Conservation (phyloP, 345 rosid species). For the Excoecaria cochinchinensis region DNA sequence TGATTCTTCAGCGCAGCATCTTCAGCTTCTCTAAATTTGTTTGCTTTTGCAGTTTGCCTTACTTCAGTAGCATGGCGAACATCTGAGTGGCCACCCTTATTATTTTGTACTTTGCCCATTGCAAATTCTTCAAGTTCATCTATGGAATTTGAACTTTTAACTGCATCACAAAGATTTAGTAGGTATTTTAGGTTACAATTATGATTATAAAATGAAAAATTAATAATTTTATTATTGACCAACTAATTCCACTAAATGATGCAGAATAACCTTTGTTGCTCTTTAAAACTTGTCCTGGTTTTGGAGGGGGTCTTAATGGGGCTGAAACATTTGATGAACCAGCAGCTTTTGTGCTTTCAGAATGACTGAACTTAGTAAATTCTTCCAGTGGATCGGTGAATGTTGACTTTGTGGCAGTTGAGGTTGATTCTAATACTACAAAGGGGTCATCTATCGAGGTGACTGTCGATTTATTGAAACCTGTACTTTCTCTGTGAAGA, state of each 20-base stretch:
- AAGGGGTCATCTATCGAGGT: constrained; percentile 56
- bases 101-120: constrained; percentile 46
- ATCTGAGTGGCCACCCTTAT: constrained; percentile 27
- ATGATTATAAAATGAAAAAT: background rate
- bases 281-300: constrained; percentile 54
- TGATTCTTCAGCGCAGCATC: constrained; percentile 41
- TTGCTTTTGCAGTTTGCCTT: constrained; percentile 30
- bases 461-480: constrained; percentile 35
- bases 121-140: constrained; percentile 83
- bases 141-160: constrained; percentile 42
- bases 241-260: constrained; percentile 17
- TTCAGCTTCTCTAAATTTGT: constrained; percentile 58
- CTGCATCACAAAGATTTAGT: constrained; percentile 41
- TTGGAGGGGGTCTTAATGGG: constrained; percentile 65
- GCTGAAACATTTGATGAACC: constrained; percentile 34
- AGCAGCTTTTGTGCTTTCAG: constrained; percentile 32
- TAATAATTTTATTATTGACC: background rate
- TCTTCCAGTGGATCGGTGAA: constrained; percentile 60
- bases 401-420: constrained; percentile 27
- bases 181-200: constrained; percentile 16
- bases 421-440: constrained; percentile 56
- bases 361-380: constrained; percentile 42
- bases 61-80: constrained; percentile 14
- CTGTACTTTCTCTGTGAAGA: constrained; percentile 27
- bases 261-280: constrained; percentile 48